Conservation (phyloP, 495 filamentous ascomycete species). For the Penicillium robsamsonii region DNA sequence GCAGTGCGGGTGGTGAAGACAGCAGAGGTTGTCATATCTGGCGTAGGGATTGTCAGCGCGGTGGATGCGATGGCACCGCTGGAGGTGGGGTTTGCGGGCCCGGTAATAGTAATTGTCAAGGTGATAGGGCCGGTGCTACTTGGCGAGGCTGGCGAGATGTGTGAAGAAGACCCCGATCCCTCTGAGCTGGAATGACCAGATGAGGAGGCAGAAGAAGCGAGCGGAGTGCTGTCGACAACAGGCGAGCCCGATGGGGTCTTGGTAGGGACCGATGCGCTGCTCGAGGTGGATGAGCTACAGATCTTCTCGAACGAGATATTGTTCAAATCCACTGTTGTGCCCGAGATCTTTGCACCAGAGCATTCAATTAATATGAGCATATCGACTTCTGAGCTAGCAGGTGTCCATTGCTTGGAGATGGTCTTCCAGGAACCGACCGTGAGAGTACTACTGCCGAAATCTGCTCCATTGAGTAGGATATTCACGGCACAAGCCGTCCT, state of each 20-base stretch:
- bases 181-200: not conserved
- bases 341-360: not conserved
- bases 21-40: conserved; percentile 32
- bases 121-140: not conserved
- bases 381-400: not conserved
- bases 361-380: not conserved
- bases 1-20: conserved; percentile 32
- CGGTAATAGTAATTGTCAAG: not conserved
- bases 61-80: not conserved
- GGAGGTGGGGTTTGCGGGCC: not conserved
- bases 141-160: not conserved
- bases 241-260: not conserved
- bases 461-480: not conserved
- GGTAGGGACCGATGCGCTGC: not conserved
- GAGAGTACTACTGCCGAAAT: not conserved
- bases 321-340: not conserved
- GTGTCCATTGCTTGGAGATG: conserved; percentile 2
- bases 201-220: not conserved
- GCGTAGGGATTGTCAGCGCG: not conserved
- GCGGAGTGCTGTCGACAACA: not conserved
- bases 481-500: not conserved
- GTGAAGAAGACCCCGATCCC: not conserved
- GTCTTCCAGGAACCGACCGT: not conserved
- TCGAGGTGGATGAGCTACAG: not conserved
- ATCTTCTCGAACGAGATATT: not conserved